Percentiles rank a stretch among this genome's conserved stretches.
Evolutionary conservation across 2,329 filamentous ascomycete genomes (phyloP).

Genomic region (Ascochyta clinopodiicola): DNA sequence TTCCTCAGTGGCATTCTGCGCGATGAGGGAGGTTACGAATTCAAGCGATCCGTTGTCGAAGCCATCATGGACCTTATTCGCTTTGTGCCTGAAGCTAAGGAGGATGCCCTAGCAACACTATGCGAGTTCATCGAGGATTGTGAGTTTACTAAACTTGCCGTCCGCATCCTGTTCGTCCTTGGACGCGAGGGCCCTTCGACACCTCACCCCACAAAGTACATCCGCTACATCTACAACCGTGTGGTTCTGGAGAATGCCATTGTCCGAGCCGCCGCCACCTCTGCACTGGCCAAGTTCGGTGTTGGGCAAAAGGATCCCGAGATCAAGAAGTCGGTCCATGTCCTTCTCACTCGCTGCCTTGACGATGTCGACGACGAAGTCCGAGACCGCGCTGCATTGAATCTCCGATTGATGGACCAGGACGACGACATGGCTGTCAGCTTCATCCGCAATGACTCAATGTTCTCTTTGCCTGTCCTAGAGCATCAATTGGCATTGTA

Average conservation of each 20-base stretch:
- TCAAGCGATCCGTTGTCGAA: conserved; percentile 96
- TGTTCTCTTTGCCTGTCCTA: conserved; percentile 92
- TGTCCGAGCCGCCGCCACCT: conserved; percentile 92
- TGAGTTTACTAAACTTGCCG: conserved; percentile 97
- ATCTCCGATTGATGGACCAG: conserved; percentile 88
- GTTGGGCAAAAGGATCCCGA: conserved; percentile 94
- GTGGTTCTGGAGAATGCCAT: conserved; percentile 97
- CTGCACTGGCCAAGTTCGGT: conserved; percentile 94
- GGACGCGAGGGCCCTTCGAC: conserved; percentile 95
- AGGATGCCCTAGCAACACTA: conserved; percentile 86
- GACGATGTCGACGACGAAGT: conserved; percentile 99
- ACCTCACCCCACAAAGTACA: conserved; percentile 95
- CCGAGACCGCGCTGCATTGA: conserved; percentile 90
- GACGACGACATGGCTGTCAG: conserved; percentile 82
- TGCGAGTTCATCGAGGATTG: conserved; percentile 99
- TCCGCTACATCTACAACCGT: conserved; percentile 98
- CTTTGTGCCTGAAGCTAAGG: conserved; percentile 88
- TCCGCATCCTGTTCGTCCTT: conserved; percentile 91
- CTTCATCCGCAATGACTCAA: conserved; percentile 96
- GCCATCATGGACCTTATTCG: conserved; percentile 99
- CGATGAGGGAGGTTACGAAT: conserved; percentile 97
- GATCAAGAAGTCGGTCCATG: conserved; percentile 93
- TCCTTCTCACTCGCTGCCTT: conserved; percentile 89
- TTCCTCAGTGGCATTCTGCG: conserved; percentile 97
- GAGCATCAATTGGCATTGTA: conserved; percentile 98